Evolutionary conservation across 148 eudicot genomes (phyloP), one percentile per base, ranked within the genome.

Genomic region (Heliosperma pusillum): DNA sequence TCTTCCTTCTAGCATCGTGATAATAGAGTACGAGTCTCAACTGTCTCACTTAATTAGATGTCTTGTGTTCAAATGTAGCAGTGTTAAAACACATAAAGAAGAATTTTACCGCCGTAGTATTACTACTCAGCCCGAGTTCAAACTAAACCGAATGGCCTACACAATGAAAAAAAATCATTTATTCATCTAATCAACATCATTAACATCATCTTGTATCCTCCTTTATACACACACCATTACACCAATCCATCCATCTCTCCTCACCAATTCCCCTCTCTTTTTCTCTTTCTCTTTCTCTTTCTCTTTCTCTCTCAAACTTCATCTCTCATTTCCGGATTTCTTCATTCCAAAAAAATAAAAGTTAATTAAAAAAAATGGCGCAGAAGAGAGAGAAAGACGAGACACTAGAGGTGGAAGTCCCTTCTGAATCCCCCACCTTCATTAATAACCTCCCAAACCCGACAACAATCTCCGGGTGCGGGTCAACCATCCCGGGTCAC

Each of bases 351-450:
- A 60, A 21, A n/a, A 33, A 33, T 33, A 15, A 13, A 50, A 50
- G n/a, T n/a, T n/a, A 50, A 50, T 7, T 50, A 50, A 50, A 13
- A 22, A 33, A 66, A 36, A 66, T 66, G 70, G 70, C 70, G 3
- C 70, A 66, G 8, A 66, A 66, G 7, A 66, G 22, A 9, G 70
- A 66, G 50, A 66, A 17, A 33, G 70, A 66, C 5, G 70, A 66
- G 13, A 66, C 52, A 2, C 9, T 66, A n/a, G 70, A 66, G 47
- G 52, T 66, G 26, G 9, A 66, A 66, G 70, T 66, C 4, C 70
- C 70, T 10, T 7, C 68, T n/a, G 68, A 64, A 27, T 27, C 68
- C 13, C 66, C 66, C 19, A 27, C 42, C 44, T 36, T 36, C 42
- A 36, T 36, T 36, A 36, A 36, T 10, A 36, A 36, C 9, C 42